phyloP scores from a whole-genome alignment of 2,329 filamentous ascomycete genomes.

The Tympanopsis confertula region DNA sequence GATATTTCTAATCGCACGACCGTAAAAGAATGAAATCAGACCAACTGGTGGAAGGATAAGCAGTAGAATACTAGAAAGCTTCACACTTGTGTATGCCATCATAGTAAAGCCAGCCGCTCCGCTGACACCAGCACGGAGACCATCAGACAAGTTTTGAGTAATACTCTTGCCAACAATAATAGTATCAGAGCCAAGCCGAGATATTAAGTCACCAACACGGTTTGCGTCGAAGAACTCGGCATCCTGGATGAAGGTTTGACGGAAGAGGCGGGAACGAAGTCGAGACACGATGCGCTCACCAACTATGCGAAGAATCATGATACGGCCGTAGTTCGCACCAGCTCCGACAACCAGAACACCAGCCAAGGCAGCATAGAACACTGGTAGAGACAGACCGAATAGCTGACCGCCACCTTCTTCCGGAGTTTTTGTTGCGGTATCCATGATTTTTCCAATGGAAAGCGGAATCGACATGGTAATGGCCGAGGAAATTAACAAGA shows the following conservation, averaged over 20 bases:
- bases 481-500: constrained; percentile 77
- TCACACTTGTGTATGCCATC: constrained; percentile 92
- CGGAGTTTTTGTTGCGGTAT: constrained; percentile 69
- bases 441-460: constrained; percentile 89
- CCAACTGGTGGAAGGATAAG: constrained; percentile 86
- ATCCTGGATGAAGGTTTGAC: constrained; percentile 88
- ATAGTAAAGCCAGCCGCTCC: constrained; percentile 79
- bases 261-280: constrained; percentile 78
- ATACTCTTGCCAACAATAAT: constrained; percentile 98
- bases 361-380: constrained; percentile 78
- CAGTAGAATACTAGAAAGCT: constrained; percentile 76
- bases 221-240: constrained; percentile 99
- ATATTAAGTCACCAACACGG: constrained; percentile 89
- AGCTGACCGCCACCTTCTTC: constrained; percentile 51
- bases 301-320: constrained; percentile 84
- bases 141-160: constrained; percentile 93
- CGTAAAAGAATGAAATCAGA: constrained; percentile 82
- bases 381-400: constrained; percentile 72
- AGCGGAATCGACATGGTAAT: constrained; percentile 96
- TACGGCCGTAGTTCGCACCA: constrained; percentile 82
- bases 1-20: constrained; percentile 74
- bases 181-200: constrained; percentile 86
- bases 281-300: constrained; percentile 89
- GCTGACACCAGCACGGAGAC: constrained; percentile 80
- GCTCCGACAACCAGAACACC: constrained; percentile 72